phyloP scores from a whole-genome alignment of 2,329 filamentous ascomycete genomes.

The Aspergillus ochraceoroseus region DNA sequence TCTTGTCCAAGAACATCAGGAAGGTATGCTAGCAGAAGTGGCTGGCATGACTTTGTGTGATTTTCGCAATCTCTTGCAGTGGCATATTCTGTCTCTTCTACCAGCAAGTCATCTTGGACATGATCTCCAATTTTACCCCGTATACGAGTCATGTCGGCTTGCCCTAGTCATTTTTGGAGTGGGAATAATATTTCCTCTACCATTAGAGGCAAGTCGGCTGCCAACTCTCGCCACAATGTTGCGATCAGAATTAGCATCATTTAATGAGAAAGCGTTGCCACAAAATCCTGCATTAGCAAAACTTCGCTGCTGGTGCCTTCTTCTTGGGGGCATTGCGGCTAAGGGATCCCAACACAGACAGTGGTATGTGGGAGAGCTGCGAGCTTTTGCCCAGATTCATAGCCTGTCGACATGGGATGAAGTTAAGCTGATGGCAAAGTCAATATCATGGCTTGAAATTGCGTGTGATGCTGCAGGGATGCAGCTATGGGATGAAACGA shows the following conservation, averaged over 20 bases:
- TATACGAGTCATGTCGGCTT: slow-evolving; percentile 3
- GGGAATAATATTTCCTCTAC: slow-evolving; percentile 1
- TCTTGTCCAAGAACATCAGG: background rate
- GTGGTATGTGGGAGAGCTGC: slow-evolving; percentile 1
- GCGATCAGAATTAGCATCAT: background rate
- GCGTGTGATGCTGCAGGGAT: background rate
- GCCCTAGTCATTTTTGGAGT: slow-evolving; percentile 2
- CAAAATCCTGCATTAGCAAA: background rate
- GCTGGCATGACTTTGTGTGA: background rate
- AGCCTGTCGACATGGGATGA: background rate
- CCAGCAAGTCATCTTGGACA: background rate
- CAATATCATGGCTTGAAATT: background rate
- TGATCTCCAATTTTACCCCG: background rate
- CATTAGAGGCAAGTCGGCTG: background rate
- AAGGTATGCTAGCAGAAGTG: background rate
- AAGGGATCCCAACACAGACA: background rate
- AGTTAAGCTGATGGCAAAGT: background rate
- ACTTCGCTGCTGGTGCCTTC: background rate
- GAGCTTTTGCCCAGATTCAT: background rate
- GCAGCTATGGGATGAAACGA: background rate
- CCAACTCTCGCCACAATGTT: background rate
- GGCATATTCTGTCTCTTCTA: background rate
- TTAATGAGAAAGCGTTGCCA: background rate
- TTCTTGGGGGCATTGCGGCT: slow-evolving; percentile 1
- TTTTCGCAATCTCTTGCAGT: background rate